phyloP scores from a whole-genome alignment of 148 eudicot species.

The Chenopodium album region DNA sequence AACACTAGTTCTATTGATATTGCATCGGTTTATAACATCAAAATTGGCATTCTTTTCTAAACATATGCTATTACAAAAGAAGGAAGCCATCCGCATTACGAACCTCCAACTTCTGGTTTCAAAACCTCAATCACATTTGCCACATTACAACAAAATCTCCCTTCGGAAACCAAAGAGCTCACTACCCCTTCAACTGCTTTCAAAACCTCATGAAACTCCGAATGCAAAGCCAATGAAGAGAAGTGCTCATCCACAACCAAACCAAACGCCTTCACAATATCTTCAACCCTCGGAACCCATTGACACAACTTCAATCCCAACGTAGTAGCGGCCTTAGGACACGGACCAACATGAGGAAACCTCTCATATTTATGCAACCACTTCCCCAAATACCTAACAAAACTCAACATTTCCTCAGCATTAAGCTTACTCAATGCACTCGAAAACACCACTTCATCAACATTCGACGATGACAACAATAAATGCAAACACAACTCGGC shows the following conservation, averaged over 20 bases:
- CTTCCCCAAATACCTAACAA: slow-evolving; percentile 72
- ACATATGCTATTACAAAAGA: background rate
- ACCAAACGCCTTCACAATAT: slow-evolving; percentile 54
- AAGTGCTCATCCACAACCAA: slow-evolving; percentile 84
- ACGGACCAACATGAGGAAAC: slow-evolving; percentile 62
- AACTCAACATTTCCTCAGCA: slow-evolving; percentile 54
- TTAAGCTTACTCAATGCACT: slow-evolving; percentile 63
- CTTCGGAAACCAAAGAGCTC: slow-evolving; percentile 56
- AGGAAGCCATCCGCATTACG: slow-evolving; percentile 11
- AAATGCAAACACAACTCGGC: slow-evolving; percentile 76
- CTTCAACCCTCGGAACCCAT: slow-evolving; percentile 66
- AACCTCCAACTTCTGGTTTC: slow-evolving; percentile 42
- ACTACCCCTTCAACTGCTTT: slow-evolving; percentile 49
- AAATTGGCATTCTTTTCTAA: slow-evolving; percentile 2
- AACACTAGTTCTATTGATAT: background rate
- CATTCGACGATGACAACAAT: slow-evolving; percentile 46
- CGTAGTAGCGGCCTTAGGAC: slow-evolving; percentile 38
- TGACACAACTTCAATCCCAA: slow-evolving; percentile 52
- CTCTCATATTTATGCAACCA: slow-evolving; percentile 81
- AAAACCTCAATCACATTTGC: slow-evolving; percentile 50
- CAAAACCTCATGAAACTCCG: slow-evolving; percentile 71
- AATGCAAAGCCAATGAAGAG: slow-evolving; percentile 70
- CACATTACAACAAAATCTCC: slow-evolving; percentile 55
- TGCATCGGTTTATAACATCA: slow-evolving; percentile 15
- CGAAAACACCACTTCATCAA: slow-evolving; percentile 73